Percentiles rank a stretch among this genome's conserved stretches.
Evolutionary conservation across 306 rosid species (phyloP).

Genomic region (Alnus rubra): DNA sequence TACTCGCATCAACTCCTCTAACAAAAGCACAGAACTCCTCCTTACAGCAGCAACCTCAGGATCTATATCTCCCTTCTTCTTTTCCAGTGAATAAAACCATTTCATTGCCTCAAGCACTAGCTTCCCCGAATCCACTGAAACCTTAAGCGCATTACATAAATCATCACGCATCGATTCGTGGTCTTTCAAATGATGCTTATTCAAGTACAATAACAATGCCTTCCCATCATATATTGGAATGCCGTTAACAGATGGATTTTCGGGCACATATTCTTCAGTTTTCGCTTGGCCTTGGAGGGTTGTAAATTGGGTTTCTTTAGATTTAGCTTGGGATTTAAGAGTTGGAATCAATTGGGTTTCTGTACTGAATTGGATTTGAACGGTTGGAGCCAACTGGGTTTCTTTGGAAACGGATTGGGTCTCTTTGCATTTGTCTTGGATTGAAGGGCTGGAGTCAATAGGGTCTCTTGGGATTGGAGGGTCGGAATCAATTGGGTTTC

Average conservation of each 20-base stretch:
- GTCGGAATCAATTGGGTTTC: neutral
- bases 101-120: slow-evolving; percentile 40
- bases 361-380: neutral
- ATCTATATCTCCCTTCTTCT: neutral
- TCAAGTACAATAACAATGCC: slow-evolving; percentile 26
- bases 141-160: slow-evolving; percentile 25
- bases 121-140: slow-evolving; percentile 20
- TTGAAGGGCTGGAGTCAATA: neutral
- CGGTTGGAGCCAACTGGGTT: neutral
- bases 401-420: neutral
- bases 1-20: slow-evolving; percentile 36
- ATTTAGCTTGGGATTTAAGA: neutral
- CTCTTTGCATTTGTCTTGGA: neutral
- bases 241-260: slow-evolving; percentile 9
- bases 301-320: slow-evolving; percentile 1
- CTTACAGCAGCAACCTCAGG: slow-evolving; percentile 20
- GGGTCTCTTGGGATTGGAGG: neutral
- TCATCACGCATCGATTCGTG: slow-evolving; percentile 24
- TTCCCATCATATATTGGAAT: slow-evolving; percentile 27
- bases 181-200: slow-evolving; percentile 17
- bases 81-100: slow-evolving; percentile 29
- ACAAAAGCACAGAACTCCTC: slow-evolving; percentile 39
- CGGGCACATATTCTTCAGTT: neutral
- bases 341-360: neutral
- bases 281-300: neutral